phyloP scores from a whole-genome alignment of 2,329 filamentous ascomycete species.

The Aspergillus brunneoviolaceus region DNA sequence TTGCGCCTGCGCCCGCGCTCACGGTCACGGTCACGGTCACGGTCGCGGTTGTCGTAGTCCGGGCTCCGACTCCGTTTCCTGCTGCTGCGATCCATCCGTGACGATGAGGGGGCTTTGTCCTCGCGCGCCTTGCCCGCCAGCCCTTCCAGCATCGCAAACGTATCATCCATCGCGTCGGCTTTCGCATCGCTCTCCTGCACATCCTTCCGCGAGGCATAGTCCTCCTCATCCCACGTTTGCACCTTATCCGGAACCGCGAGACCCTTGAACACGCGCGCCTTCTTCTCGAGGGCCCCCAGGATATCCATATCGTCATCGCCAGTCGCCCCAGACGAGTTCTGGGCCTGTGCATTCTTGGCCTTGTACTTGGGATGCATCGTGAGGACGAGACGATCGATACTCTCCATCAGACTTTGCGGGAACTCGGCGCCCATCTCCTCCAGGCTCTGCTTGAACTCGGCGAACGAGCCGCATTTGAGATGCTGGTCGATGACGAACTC shows the following conservation, averaged over 20 bases:
- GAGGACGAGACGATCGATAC: constrained; percentile 81
- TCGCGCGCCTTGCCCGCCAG: constrained; percentile 66
- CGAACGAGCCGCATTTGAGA: constrained; percentile 66
- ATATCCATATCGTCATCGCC: constrained; percentile 46
- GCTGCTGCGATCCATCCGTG: constrained; percentile 38
- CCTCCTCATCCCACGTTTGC: constrained; percentile 54
- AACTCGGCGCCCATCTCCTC: constrained; percentile 78
- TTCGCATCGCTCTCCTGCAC: constrained; percentile 41
- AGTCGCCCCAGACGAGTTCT: constrained; percentile 37
- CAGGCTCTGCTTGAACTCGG: constrained; percentile 74
- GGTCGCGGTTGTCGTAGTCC: constrained; percentile 50
- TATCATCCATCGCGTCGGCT: constrained; percentile 80
- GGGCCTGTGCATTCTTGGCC: constrained; percentile 44
- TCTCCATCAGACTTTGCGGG: constrained; percentile 82
- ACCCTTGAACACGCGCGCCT: constrained; percentile 85
- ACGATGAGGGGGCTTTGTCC: constrained; percentile 23
- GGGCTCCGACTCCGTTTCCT: constrained; percentile 58
- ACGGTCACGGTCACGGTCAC: constrained; percentile 46
- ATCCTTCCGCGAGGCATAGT: constrained; percentile 35
- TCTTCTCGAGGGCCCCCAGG: constrained; percentile 60
- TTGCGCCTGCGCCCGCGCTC: constrained; percentile 48
- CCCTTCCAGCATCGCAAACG: constrained; percentile 84
- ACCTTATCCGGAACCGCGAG: constrained; percentile 81
- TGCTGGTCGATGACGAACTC: constrained; percentile 96
- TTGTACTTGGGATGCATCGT: constrained; percentile 93